Conservation (phyloP, 1,284 basidiomycete genomes). For the Rhodotorula sp. region DNA sequence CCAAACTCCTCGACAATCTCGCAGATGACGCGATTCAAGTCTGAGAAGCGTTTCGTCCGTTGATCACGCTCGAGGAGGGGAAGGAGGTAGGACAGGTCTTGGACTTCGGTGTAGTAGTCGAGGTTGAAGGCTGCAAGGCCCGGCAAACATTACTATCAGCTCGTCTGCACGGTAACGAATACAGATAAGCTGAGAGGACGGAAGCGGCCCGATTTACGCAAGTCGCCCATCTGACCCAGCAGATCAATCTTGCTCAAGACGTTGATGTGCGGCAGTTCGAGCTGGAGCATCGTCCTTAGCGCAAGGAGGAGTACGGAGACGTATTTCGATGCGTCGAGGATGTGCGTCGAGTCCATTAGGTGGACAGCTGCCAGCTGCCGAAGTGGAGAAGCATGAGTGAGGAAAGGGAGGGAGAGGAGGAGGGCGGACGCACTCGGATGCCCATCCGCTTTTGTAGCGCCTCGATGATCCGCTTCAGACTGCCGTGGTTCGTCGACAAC, state of each 20-base stretch:
- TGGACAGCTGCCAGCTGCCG: conserved; percentile 86
- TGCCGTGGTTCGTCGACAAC: conserved; percentile 90
- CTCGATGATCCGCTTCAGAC: conserved; percentile 73
- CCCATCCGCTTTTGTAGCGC: conserved; percentile 66
- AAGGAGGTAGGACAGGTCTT: conserved; percentile 87
- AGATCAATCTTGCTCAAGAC: conserved; percentile 95
- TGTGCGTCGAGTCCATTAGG: conserved; percentile 92
- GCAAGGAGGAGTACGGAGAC: conserved; percentile 88
- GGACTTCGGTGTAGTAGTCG: conserved; percentile 96
- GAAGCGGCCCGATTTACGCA: conserved; percentile 59
- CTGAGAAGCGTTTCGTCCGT: conserved; percentile 64
- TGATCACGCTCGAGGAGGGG: conserved; percentile 62
- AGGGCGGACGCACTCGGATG: conserved; percentile 68
- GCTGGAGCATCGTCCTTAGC: conserved; percentile 93
- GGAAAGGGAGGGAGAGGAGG: background rate
- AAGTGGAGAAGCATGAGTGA: background rate
- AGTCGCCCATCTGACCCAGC: conserved; percentile 77
- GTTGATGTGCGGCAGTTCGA: conserved; percentile 96
- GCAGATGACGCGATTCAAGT: conserved; percentile 83
- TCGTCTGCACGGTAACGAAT: too few species aligned
- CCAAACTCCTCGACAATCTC: conserved; percentile 90
- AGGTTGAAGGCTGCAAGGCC: conserved; percentile 83
- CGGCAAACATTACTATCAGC: background rate
- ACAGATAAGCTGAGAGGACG: background rate
- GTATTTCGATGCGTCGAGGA: conserved; percentile 94